Evolutionary conservation across 768 basidiomycete genomes (phyloP), one percentile per base, ranked within the genome.

Genomic region (Lactifluus subvellereus): DNA sequence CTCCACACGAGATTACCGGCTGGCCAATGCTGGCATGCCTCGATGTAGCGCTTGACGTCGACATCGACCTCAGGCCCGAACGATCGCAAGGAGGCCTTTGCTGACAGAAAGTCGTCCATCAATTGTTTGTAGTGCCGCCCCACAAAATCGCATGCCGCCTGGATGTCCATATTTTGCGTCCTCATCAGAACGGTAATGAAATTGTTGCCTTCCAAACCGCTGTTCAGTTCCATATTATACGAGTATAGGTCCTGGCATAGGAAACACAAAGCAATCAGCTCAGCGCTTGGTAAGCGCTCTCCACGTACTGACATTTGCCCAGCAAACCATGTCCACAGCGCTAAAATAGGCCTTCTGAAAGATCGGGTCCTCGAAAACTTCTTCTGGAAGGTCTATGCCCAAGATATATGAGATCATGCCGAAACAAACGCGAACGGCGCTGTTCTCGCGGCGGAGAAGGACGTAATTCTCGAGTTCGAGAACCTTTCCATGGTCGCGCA

Each of bases 201-300:
- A 70, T 88, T 89, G 70, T 87, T 87, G 60, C 83, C 83, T 32
- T 74, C 77, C 56, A 83, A 80, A 20, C 86, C 88, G 67, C 81
- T 81, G 55, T 82, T 79, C 67, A 86, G 84, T 68, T 90, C 87
- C 80, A 86, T 83, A 71, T 86, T 83, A 72, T 88, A 89, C 8
- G 85, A 87, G 69, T 86, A 87, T 16, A 88, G 72, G 64, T 89
- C 86, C 86, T 87, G 68, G 50, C 33, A 47, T 38, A 2, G 54
- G 65, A 59, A 18, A 33, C 8, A 32, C 47, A 49, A 37, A 48
- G 18, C 11, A 40, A 49, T 54, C 4, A 66, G 45, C 53, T 43
- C 38, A 6, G 11, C 6, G 8, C 20, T 16, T 8, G n/a, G 48
- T 32, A 32, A 22, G 9, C 22, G 27, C 49, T 52, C 16, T 16